Conservation (phyloP, 139 green algal genomes). For the Closterium sp. region DNA sequence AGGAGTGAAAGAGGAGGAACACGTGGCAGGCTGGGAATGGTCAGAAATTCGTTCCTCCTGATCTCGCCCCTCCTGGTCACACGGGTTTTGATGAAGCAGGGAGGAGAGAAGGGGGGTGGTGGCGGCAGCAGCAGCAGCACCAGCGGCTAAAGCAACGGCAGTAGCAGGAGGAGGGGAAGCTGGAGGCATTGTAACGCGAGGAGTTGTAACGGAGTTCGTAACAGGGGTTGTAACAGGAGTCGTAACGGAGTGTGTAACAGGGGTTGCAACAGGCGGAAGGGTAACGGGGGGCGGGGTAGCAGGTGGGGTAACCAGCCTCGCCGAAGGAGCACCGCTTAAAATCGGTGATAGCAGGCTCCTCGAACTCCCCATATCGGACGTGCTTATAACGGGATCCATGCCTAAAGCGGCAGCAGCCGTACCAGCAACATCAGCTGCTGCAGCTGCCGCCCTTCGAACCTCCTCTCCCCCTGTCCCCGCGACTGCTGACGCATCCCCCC, state of each 20-base stretch:
- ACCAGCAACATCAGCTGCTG: neutral
- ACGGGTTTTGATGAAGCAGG: neutral
- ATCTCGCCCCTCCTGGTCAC: neutral
- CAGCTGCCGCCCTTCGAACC: too few species aligned
- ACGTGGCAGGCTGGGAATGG: neutral
- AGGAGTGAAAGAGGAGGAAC: neutral
- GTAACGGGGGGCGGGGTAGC: neutral
- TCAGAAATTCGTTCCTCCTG: neutral
- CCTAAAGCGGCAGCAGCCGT: neutral
- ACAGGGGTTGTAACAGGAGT: neutral
- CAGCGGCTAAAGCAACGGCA: neutral
- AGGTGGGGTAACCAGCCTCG: too few species aligned
- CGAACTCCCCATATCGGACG: neutral
- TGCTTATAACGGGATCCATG: neutral
- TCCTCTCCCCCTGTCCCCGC: neutral
- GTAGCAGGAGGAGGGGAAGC: neutral
- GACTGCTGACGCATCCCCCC: neutral
- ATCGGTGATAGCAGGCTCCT: too few species aligned
- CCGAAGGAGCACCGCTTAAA: too few species aligned
- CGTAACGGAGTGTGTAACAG: neutral
- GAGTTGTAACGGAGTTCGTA: neutral
- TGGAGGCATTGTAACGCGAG: neutral
- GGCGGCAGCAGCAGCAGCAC: neutral
- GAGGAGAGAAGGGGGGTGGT: neutral
- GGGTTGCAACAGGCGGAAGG: neutral